These are phyloP conservation scores for Dalechampia spathulata DNA, from an alignment of 441 rosid genomes.

Conservation along the genomic window DNA sequence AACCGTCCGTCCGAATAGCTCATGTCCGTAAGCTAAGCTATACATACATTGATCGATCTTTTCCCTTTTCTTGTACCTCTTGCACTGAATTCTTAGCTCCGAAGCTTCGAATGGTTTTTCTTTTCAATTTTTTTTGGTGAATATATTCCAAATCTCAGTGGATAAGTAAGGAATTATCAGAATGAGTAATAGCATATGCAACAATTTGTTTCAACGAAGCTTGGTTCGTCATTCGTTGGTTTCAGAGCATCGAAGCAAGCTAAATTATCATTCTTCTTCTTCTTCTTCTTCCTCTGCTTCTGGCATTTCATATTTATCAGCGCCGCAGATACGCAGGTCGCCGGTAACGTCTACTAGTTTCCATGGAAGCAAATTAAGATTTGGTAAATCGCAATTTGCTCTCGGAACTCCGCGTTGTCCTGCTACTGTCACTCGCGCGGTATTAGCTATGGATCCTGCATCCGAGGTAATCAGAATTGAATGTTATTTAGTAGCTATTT, in stretches of 20 bases:
- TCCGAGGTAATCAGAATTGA: slow-evolving; percentile 40
- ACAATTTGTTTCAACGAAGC: slow-evolving; percentile 47
- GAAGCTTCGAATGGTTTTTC: no score
- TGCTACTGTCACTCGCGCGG: slow-evolving; percentile 45
- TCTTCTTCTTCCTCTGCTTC: slow-evolving; percentile 15
- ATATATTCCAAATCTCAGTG: no score
- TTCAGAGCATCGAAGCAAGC: slow-evolving; percentile 54
- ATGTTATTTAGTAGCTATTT: no score
- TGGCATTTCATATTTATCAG: slow-evolving; percentile 31
- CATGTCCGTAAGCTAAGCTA: no score
- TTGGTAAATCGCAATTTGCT: slow-evolving; percentile 25
- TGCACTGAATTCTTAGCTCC: no score
- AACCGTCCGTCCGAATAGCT: no score
- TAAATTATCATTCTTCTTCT: slow-evolving; percentile 11
- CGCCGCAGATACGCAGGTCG: slow-evolving; percentile 19
- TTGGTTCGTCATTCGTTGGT: slow-evolving; percentile 40
- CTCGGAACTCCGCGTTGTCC: slow-evolving; percentile 27
- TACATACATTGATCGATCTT: no score
- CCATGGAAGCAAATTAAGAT: slow-evolving; percentile 37
- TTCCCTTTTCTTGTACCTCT: no score
- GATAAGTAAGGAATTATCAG: slow-evolving; percentile 57
- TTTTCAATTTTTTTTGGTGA: no score
- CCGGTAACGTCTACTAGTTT: slow-evolving; percentile 33
- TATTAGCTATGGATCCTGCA: slow-evolving; percentile 64
- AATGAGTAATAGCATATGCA: slow-evolving; percentile 63